phyloP scores from a whole-genome alignment of 441 rosid genomes.

The Adansonia gregorii region DNA sequence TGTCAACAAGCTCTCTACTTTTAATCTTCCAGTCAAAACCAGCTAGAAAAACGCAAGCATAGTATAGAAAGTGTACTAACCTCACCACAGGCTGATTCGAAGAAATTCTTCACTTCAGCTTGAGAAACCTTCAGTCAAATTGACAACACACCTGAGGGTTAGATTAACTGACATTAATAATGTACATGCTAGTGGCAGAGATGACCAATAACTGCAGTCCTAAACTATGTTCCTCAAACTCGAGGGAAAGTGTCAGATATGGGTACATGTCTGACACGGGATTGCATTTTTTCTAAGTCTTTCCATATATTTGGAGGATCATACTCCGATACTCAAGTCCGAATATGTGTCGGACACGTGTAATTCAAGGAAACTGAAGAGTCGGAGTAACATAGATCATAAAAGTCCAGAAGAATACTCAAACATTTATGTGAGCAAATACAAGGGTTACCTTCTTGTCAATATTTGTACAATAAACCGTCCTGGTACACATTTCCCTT shows the following conservation, averaged over 20 bases:
- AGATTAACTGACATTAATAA: neutral
- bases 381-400: no score
- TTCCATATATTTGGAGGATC: no score
- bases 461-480: slow-evolving; percentile 72
- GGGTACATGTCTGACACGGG: no score
- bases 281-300: no score
- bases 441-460: slow-evolving; percentile 55
- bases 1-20: neutral
- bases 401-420: no score
- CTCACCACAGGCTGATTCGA: slow-evolving; percentile 67
- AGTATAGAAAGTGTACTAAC: slow-evolving; percentile 35
- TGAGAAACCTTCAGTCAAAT: slow-evolving; percentile 53
- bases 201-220: neutral
- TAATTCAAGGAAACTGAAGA: no score
- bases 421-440: neutral
- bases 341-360: no score
- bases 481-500: slow-evolving; percentile 74
- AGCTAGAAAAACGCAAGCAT: neutral
- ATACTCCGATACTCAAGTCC: no score
- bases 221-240: no score
- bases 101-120: slow-evolving; percentile 61
- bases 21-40: neutral
- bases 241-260: no score
- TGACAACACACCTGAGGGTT: neutral
- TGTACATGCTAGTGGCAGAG: neutral